A percentile compares a stretch with the other conserved stretches of the same genome.
Evolutionary conservation across 306 rosid species (phyloP).

Genomic region (Ochetophila trinervis): DNA sequence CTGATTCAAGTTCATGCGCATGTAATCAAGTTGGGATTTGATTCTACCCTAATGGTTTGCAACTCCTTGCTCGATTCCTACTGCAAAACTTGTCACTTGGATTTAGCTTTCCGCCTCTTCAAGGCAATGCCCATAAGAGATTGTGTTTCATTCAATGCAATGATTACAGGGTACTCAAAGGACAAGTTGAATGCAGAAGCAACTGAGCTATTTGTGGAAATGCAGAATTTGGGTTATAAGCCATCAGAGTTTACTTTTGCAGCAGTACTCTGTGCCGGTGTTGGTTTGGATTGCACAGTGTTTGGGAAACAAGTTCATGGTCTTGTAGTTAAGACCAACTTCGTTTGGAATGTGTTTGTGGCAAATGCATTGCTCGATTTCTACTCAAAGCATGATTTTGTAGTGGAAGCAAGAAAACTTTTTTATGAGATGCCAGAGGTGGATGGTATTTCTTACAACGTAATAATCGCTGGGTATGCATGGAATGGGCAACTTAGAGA

Average conservation of each 20-base stretch:
- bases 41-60: conserved; percentile 60
- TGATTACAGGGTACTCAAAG: conserved; percentile 72
- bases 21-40: conserved; percentile 56
- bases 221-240: conserved; percentile 53
- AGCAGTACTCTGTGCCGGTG: conserved; percentile 59
- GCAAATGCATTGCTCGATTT: conserved; percentile 89
- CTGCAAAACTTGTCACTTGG: conserved; percentile 54
- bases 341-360: conserved; percentile 72
- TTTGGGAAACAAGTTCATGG: conserved; percentile 75
- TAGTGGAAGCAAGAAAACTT: conserved; percentile 50
- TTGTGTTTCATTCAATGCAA: conserved; percentile 68
- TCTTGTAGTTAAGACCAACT: conserved; percentile 57
- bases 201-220: conserved; percentile 50
- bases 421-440: conserved; percentile 74
- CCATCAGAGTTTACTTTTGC: conserved; percentile 83
- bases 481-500: conserved; percentile 53
- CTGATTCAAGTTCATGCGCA: conserved; percentile 62
- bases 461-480: conserved; percentile 53
- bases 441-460: conserved; percentile 82
- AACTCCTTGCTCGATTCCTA: conserved; percentile 83
- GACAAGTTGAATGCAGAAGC: conserved; percentile 61
- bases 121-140: conserved; percentile 53
- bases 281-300: conserved; percentile 51
- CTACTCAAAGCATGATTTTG: conserved; percentile 65
- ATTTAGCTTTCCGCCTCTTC: conserved; percentile 54